Percentiles rank a stretch among this genome's conserved stretches.
These are phyloP conservation scores for Botrytis cinerea DNA, from an alignment of 2,329 filamentous ascomycete genomes.

Conservation along the genomic window DNA sequence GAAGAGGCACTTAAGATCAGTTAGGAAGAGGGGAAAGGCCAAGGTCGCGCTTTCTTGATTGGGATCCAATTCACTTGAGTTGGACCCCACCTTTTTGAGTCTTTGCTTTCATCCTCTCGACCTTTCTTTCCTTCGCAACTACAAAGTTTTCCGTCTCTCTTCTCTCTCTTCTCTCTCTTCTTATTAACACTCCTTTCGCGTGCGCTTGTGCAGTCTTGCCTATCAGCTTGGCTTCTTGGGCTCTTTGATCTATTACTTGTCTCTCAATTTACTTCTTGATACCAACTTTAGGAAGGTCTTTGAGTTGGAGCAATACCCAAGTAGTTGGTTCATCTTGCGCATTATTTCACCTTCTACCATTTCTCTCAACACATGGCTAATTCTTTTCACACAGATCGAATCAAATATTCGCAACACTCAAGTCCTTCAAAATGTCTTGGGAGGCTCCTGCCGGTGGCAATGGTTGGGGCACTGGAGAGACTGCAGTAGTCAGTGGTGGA, in stretches of 20 bases:
- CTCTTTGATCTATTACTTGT: background rate
- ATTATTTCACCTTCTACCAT: background rate
- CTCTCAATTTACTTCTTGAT: background rate
- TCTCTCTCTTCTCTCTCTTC: background rate
- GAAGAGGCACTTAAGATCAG: background rate
- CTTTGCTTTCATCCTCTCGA: background rate
- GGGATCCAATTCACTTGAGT: constrained; percentile 4
- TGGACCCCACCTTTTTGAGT: background rate
- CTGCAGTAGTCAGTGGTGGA: background rate
- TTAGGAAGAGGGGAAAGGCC: background rate
- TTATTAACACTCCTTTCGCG: background rate
- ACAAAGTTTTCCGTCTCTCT: background rate
- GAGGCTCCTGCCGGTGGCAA: constrained; percentile 28
- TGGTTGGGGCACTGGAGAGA: constrained; percentile 1
- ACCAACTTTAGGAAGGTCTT: background rate
- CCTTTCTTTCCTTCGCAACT: background rate
- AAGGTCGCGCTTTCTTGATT: background rate
- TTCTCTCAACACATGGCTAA: background rate
- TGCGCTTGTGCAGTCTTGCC: background rate
- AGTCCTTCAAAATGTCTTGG: constrained; percentile 37
- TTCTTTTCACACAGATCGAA: background rate
- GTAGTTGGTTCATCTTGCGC: constrained; percentile 3
- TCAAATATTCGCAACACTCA: background rate
- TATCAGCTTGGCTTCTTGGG: constrained; percentile 5
- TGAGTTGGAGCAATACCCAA: background rate